These are phyloP conservation scores for Auxenochlorella protothecoides DNA, from an alignment of 139 green algal species.

Conservation along the genomic window DNA sequence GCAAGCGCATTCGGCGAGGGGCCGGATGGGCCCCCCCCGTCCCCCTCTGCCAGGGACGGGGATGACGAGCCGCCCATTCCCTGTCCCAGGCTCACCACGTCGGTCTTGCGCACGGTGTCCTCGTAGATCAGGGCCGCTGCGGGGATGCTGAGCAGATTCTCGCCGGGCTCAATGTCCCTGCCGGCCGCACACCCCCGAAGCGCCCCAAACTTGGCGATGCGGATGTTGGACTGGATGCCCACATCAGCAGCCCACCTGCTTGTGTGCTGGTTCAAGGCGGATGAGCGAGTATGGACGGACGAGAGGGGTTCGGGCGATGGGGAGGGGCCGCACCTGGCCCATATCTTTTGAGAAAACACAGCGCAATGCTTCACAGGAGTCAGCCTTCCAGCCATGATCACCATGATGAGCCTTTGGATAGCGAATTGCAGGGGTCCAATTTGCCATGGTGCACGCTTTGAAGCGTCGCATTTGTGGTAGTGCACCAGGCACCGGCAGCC, in stretches of 20 bases:
- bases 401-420: too few relatives aligned
- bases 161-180: constrained; percentile 24
- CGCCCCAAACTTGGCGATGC: constrained; percentile 5
- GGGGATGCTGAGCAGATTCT: constrained; percentile 31
- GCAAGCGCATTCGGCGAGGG: too few relatives aligned
- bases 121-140: constrained; percentile 39
- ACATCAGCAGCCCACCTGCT: background rate
- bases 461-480: background rate
- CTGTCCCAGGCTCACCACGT: constrained; percentile 30
- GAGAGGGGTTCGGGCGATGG: too few relatives aligned
- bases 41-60: background rate
- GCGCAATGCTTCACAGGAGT: too few relatives aligned
- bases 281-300: too few relatives aligned
- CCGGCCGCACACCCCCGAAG: constrained; percentile 36
- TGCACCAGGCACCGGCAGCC: background rate
- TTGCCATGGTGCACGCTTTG: background rate
- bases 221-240: background rate
- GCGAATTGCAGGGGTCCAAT: too few relatives aligned
- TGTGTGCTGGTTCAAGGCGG: too few relatives aligned
- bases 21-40: background rate
- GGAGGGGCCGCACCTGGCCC: too few relatives aligned
- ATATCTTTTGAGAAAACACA: too few relatives aligned
- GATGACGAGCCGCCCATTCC: background rate
- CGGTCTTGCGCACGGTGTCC: constrained; percentile 32
- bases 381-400: too few relatives aligned